Evolutionary conservation across 441 rosid genomes (phyloP), one percentile per base, ranked within the genome.

Genomic region (Pelargonium citronellum): DNA sequence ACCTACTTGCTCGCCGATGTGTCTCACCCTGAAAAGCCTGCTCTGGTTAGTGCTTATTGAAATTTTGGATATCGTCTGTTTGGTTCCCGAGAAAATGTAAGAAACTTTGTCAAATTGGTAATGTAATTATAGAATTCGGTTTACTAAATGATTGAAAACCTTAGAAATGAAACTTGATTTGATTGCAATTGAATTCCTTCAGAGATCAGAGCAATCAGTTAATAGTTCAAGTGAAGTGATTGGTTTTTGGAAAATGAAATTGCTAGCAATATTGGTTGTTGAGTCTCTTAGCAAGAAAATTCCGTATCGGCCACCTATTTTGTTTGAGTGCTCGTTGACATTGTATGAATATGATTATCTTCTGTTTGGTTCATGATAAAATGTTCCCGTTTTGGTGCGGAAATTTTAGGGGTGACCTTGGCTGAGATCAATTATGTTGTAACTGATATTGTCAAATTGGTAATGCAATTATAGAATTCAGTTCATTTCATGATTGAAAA

Each of bases 1-100:
- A 91, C 98, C 49, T 94, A 91, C 71, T 90, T 94, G 34, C 95
- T 94, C 17, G 98, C 97, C 24, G 97, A 94, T 71, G 74, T 80
- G 41, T 78, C 91, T 16, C 93, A 90, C 77, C 91, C 91, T 0
- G 92, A 88, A 15, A 94, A 85, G 70, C 98, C 97, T 4, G 98
- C 98, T 53, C 78, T 94, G 57, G 99, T 94, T 44, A 71, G 79
- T 17, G 53, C 51, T 34, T 47, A 4, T 20, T n/a, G 0, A 0
- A 13, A 34, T 3, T 34, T 34, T 34, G 39, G 39, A 0, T 57
- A 57, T 57, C 13, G 27, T 3, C 13, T 57, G 30, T 57, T 57
- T 57, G 63, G 63, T 17, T 57, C 30, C 61, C 8, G 63, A 4
- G 63, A 19, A 57, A 55, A 22, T 27, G 30, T 27, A 0, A 17